phyloP scores from a whole-genome alignment of 331 rosid genomes.

The Pyracantha coccinea region DNA sequence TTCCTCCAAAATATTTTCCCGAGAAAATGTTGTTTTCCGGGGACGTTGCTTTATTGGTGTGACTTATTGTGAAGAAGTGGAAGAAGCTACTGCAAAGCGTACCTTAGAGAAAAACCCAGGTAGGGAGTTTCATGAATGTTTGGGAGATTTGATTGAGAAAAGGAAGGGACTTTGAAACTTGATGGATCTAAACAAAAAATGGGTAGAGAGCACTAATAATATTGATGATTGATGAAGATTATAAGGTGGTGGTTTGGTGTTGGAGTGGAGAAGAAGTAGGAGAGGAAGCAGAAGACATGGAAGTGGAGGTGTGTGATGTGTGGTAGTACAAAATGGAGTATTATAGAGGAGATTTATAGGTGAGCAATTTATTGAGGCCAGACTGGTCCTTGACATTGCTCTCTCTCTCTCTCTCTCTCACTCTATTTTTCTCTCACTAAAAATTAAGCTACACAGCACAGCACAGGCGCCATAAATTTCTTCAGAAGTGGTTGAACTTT shows the following conservation, averaged over 20 bases:
- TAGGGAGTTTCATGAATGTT: neutral
- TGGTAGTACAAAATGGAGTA: conserved; percentile 14
- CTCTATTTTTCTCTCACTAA: conserved; percentile 29
- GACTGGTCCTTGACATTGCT: conserved; percentile 41
- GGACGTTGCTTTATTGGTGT: neutral
- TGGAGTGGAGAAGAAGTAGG: neutral
- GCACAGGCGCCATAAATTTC: conserved; percentile 41
- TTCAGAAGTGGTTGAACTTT: conserved; percentile 52
- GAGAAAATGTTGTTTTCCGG: neutral
- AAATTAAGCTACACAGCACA: conserved; percentile 15
- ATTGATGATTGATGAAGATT: neutral
- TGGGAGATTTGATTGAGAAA: neutral
- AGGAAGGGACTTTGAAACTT: neutral
- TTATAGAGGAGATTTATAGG: conserved; percentile 61
- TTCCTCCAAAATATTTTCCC: neutral
- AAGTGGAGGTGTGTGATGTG: no score
- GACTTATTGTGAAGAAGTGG: neutral
- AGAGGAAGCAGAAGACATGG: neutral
- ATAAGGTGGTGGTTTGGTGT: neutral
- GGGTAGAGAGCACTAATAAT: neutral
- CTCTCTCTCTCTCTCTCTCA: no score
- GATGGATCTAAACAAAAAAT: neutral
- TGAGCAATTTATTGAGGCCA: conserved; percentile 52
- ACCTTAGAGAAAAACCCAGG: neutral
- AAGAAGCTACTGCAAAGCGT: neutral